phyloP scores from a whole-genome alignment of 2,329 filamentous ascomycete species.

The Huntiella savannae region DNA sequence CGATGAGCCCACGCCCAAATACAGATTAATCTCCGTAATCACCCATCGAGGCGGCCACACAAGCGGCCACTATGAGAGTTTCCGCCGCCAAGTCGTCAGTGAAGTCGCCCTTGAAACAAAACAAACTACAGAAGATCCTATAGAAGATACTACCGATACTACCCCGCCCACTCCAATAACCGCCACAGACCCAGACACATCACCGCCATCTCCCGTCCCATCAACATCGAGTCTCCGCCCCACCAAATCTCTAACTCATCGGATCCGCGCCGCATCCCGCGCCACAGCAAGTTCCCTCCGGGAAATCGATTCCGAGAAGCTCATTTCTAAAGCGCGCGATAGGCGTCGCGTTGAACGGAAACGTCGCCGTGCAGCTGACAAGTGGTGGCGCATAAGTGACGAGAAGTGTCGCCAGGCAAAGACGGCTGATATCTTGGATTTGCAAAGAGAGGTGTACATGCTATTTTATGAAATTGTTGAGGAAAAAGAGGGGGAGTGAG shows the following conservation, averaged over 20 bases:
- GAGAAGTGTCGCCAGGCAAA: conserved; percentile 92
- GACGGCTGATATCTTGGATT: conserved; percentile 72
- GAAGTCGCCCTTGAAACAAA: too few relatives aligned
- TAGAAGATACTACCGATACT: too few relatives aligned
- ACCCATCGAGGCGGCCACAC: conserved; percentile 92
- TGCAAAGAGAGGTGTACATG: conserved; percentile 92
- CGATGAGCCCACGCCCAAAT: conserved; percentile 58
- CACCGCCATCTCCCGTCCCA: too few relatives aligned
- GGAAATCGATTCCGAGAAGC: background rate
- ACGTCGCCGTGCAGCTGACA: conserved; percentile 40
- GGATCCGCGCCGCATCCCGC: conserved; percentile 6
- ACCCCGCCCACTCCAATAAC: conserved; percentile 25
- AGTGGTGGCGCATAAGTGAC: conserved; percentile 95
- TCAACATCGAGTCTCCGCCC: conserved; percentile 14
- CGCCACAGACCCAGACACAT: conserved; percentile 13
- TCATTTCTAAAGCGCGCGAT: background rate
- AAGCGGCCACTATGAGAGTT: conserved; percentile 93
- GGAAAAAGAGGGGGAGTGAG: background rate
- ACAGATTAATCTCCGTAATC: conserved; percentile 70
- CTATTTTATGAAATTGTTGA: conserved; percentile 59
- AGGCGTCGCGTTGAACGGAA: background rate
- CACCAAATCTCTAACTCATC: conserved; percentile 13
- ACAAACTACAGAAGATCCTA: too few relatives aligned
- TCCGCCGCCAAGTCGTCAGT: conserved; percentile 58
- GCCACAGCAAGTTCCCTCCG: background rate